Conservation (phyloP, 129 eudicot genomes). For the Saposhnikovia divaricata region DNA sequence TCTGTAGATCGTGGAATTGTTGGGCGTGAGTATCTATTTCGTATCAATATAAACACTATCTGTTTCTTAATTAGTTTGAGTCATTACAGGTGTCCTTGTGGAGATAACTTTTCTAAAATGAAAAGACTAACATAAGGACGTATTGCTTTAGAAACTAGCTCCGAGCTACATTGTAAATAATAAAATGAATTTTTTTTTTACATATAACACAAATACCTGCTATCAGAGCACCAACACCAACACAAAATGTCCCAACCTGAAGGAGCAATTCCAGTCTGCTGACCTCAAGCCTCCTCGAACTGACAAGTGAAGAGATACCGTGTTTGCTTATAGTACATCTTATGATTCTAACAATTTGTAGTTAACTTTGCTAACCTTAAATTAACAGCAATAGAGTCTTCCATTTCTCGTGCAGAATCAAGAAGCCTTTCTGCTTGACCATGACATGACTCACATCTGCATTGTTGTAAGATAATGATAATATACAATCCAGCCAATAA, state of each 20-base stretch:
- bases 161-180: not conserved
- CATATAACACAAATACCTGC: constrained; percentile 45
- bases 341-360: not conserved
- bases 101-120: not conserved
- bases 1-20: too few relatives aligned
- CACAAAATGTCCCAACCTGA: constrained; percentile 92
- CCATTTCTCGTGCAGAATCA: constrained; percentile 99
- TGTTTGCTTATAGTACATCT: not conserved
- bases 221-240: constrained; percentile 83
- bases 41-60: too few relatives aligned
- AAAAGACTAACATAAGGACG: not conserved
- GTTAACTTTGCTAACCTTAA: constrained; percentile 54
- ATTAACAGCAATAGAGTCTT: constrained; percentile 94
- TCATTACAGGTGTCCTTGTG: too few relatives aligned
- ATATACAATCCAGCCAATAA: not conserved
- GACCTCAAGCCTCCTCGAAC: constrained; percentile 95
- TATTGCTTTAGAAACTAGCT: not conserved
- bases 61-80: too few relatives aligned
- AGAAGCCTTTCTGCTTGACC: constrained; percentile 99
- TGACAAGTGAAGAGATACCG: constrained; percentile 23
- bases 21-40: too few relatives aligned
- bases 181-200: not conserved
- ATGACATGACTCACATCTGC: constrained; percentile 96
- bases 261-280: constrained; percentile 96
- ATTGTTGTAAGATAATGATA: constrained; percentile 11